Evolutionary conservation across 768 basidiomycete species (phyloP), one percentile per base, ranked within the genome.

Genomic region (Psilocybe sp.): DNA sequence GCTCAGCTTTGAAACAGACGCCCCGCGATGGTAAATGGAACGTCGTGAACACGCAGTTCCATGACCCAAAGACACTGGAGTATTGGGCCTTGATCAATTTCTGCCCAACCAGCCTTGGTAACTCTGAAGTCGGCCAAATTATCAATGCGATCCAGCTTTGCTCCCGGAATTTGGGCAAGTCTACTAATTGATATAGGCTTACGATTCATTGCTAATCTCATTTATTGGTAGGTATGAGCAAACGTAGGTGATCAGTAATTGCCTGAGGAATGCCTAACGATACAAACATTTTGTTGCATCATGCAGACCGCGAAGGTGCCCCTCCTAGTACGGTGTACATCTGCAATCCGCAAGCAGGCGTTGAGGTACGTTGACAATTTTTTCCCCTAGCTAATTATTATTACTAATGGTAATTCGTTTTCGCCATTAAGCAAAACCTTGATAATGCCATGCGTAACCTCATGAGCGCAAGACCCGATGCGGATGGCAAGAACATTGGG

Each of bases 1-100:
- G 23, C 41, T 18, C 11, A 28, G 16, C 15, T 35, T 19, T 34
- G 15, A 23, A 8, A 7, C 20, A 59, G 55, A 41, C 31, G n/a
- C 33, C 50, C 1, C 35, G 11, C 5, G 46, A 56, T 32, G 63
- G 63, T 0, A 49, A 33, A 4, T 64, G 63, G 63, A 64, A 64
- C 36, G 60, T 56, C 4, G 19, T 57, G 1, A 19, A 52, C 3
- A 49, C 54, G 12, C 44, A 11, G 13, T 52, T 64, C 14, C 39
- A 40, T 10, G 19, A 51, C 0, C 45, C 58, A 3, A 23, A n/a
- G 5, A 3, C 10, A 0, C 39, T 64, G 13, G 28, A 49, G 0
- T 38, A 48, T 6, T 64, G 63, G 63, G 57, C 52, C 2, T 45
- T 57, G 0, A 36, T 62, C 4, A 58, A 55, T 19, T 56, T 60